A percentile compares a stretch with the other conserved stretches of the same genome.
Conservation (phyloP, 192 early-diverging fungal species). For the Gaertneriomyces semiglobifer region DNA sequence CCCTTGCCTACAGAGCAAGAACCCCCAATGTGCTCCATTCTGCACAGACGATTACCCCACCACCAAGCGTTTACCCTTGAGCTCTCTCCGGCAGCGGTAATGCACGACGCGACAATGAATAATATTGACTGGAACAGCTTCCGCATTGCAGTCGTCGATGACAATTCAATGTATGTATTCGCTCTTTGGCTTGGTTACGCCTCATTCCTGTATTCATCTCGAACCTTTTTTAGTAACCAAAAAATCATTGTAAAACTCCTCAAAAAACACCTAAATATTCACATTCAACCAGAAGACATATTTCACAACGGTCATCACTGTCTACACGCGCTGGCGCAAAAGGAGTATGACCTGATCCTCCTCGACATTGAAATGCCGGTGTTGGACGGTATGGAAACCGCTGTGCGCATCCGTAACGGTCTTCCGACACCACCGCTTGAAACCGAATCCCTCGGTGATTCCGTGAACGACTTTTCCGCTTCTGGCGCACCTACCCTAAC, state of each 20-base stretch:
- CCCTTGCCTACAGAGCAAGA: too few relatives aligned
- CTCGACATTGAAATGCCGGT: constrained; percentile 72
- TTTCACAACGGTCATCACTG: constrained; percentile 51
- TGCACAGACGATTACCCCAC: too few relatives aligned
- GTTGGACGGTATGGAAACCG: constrained; percentile 60
- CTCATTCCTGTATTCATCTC: background rate
- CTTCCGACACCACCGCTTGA: constrained; percentile 11
- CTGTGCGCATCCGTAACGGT: constrained; percentile 48
- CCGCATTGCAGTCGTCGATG: constrained; percentile 59
- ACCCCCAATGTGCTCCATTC: too few relatives aligned
- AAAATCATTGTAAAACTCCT: constrained; percentile 53
- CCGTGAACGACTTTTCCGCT: background rate
- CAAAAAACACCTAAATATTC: constrained; percentile 46
- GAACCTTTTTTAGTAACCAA: constrained; percentile 37
- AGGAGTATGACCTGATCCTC: constrained; percentile 56
- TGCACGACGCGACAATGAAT: too few relatives aligned
- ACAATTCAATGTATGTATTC: constrained; percentile 49
- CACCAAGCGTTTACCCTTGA: too few relatives aligned
- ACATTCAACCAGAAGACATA: constrained; percentile 41
- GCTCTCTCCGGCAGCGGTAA: too few relatives aligned
- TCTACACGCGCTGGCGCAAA: constrained; percentile 41
- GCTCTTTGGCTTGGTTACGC: background rate
- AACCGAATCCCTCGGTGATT: background rate
- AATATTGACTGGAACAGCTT: constrained; percentile 24
- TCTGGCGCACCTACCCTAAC: constrained; percentile 10